These are phyloP conservation scores for Cyberlindnera amylophila DNA, from an alignment of 805 yeast genomes.

Conservation along the genomic window DNA sequence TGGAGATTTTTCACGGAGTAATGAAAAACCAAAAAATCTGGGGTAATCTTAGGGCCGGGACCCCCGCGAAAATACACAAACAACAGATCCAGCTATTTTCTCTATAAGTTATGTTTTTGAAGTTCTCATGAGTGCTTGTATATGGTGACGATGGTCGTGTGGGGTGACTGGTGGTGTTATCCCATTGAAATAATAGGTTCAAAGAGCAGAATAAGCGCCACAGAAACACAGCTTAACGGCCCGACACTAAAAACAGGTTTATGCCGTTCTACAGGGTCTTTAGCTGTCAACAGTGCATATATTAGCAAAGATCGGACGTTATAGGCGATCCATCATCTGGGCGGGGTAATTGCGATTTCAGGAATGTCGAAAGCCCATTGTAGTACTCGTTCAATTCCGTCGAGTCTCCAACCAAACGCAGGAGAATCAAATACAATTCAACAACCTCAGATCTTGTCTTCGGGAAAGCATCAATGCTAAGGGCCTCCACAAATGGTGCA, in stretches of 20 bases:
- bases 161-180: no score
- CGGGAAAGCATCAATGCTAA: constrained; percentile 20
- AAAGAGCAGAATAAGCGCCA: no score
- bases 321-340: constrained; percentile 2
- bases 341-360: constrained; percentile 10
- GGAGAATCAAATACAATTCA: constrained; percentile 19
- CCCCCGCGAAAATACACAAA: background rate
- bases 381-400: constrained; percentile 9
- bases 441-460: constrained; percentile 21
- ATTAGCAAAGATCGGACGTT: no score
- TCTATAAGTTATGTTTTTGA: no score
- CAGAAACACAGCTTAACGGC: no score
- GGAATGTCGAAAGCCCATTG: constrained; percentile 11
- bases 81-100: no score
- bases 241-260: no score
- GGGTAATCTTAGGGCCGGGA: constrained; percentile 1
- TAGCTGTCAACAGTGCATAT: no score
- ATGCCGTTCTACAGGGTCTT: no score
- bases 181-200: no score
- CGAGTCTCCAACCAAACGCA: constrained; percentile 1
- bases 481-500: constrained; percentile 2
- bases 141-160: no score
- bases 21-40: background rate
- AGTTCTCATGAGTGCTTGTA: no score
- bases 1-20: background rate